Evolutionary conservation across 768 basidiomycete genomes (phyloP).

Genomic region (Termitomyces sp.): DNA sequence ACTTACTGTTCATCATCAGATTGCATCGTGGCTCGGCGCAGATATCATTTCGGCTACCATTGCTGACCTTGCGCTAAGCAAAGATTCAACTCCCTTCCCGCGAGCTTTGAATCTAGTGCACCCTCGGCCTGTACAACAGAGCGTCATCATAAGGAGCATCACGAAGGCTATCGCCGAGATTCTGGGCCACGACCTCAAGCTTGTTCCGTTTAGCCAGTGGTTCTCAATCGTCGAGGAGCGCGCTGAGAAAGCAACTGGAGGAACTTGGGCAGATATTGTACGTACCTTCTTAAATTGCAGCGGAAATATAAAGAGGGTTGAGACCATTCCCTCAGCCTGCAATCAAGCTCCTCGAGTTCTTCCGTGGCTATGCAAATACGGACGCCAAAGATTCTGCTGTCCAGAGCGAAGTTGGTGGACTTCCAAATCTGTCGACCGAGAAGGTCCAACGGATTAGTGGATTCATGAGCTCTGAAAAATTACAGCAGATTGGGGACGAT

Average conservation of each 20-base stretch:
- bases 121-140: slow-evolving; percentile 28
- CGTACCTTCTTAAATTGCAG: not conserved
- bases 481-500: slow-evolving; percentile 2
- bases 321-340: slow-evolving; percentile 25
- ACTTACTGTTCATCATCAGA: slow-evolving; percentile 12
- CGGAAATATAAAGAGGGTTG: not conserved
- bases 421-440: slow-evolving; percentile 8
- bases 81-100: slow-evolving; percentile 16
- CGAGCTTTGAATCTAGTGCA: slow-evolving; percentile 30
- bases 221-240: slow-evolving; percentile 16
- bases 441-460: not conserved
- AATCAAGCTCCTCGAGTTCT: slow-evolving; percentile 33
- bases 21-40: slow-evolving; percentile 30
- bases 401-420: slow-evolving; percentile 9
- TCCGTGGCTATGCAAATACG: slow-evolving; percentile 23
- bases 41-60: slow-evolving; percentile 25
- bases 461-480: not conserved
- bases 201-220: slow-evolving; percentile 19
- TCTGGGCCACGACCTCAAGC: not conserved
- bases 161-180: not conserved
- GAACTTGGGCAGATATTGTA: slow-evolving; percentile 3
- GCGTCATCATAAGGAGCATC: not conserved
- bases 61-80: slow-evolving; percentile 26
- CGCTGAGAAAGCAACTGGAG: not conserved
- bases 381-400: not conserved